phyloP scores from a whole-genome alignment of 164 flowering plant species.

The Umbellularia californica region DNA sequence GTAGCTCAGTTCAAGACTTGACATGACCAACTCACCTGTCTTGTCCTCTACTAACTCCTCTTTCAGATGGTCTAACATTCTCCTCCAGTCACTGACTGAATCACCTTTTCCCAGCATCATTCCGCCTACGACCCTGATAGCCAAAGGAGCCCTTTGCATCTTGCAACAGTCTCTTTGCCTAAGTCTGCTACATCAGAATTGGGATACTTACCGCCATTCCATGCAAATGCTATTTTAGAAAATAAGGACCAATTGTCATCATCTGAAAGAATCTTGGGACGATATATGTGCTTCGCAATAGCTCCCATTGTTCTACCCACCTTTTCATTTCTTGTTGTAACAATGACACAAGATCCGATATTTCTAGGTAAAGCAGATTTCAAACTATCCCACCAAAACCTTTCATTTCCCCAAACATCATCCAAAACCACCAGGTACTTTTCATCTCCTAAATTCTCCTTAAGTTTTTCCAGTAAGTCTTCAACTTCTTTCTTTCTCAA shows the following conservation, averaged over 20 bases:
- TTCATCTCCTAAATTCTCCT: not conserved
- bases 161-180: not conserved
- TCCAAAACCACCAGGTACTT: constrained; percentile 6
- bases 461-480: not conserved
- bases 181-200: not conserved
- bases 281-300: not conserved
- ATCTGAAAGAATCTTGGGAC: not conserved
- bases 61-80: not conserved
- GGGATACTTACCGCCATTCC: not conserved
- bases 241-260: not conserved
- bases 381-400: constrained; percentile 7
- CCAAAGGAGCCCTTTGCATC: constrained; percentile 5
- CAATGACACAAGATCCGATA: not conserved
- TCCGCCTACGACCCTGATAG: not conserved
- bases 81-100: not conserved
- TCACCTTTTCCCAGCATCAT: constrained; percentile 2
- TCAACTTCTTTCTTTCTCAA: not conserved
- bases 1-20: not conserved
- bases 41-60: not conserved
- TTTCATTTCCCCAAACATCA: constrained; percentile 6
- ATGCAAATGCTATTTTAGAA: not conserved
- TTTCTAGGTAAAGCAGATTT: not conserved
- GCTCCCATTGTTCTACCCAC: constrained; percentile 6
- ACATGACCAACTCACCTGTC: not conserved
- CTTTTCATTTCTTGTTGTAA: not conserved